phyloP scores from a whole-genome alignment of 2,329 filamentous ascomycete species.

The Colletotrichum incanum region DNA sequence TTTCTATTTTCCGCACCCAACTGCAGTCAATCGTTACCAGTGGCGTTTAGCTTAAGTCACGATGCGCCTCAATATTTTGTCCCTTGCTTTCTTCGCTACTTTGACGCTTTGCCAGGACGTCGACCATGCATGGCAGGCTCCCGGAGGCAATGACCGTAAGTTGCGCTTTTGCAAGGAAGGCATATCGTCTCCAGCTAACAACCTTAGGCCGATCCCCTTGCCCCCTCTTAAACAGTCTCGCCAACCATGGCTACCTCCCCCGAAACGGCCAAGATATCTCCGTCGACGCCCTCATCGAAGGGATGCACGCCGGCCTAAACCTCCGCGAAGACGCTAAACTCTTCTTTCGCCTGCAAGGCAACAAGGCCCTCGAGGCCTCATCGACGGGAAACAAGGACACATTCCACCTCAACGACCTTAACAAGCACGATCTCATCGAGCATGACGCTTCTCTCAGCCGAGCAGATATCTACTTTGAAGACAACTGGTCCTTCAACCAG shows the following conservation, averaged over 20 bases:
- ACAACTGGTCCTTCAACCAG: slow-evolving; percentile 50
- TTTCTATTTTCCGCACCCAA: neutral
- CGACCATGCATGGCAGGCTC: slow-evolving; percentile 8
- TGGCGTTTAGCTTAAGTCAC: neutral
- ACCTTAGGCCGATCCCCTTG: slow-evolving; percentile 38
- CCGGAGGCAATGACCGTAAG: slow-evolving; percentile 15
- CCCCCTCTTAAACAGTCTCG: slow-evolving; percentile 47
- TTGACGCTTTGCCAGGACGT: slow-evolving; percentile 22
- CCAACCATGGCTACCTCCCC: slow-evolving; percentile 50
- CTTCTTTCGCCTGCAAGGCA: slow-evolving; percentile 39
- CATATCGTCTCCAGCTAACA: neutral
- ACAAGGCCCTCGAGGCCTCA: slow-evolving; percentile 30
- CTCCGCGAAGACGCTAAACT: slow-evolving; percentile 41
- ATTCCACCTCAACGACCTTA: slow-evolving; percentile 48
- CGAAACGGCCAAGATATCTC: slow-evolving; percentile 46
- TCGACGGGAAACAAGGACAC: slow-evolving; percentile 31
- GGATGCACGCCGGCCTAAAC: slow-evolving; percentile 39
- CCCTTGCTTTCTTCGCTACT: slow-evolving; percentile 15
- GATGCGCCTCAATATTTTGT: neutral
- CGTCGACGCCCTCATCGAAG: slow-evolving; percentile 41
- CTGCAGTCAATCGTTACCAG: slow-evolving; percentile 18
- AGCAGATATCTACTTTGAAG: slow-evolving; percentile 48
- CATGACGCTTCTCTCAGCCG: slow-evolving; percentile 44
- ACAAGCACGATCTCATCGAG: slow-evolving; percentile 44
- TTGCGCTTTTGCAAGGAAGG: no score